A percentile compares a stretch with the other conserved stretches of the same genome.
Conservation (phyloP, 306 rosid genomes). For the Hylodesmum podocarpum region DNA sequence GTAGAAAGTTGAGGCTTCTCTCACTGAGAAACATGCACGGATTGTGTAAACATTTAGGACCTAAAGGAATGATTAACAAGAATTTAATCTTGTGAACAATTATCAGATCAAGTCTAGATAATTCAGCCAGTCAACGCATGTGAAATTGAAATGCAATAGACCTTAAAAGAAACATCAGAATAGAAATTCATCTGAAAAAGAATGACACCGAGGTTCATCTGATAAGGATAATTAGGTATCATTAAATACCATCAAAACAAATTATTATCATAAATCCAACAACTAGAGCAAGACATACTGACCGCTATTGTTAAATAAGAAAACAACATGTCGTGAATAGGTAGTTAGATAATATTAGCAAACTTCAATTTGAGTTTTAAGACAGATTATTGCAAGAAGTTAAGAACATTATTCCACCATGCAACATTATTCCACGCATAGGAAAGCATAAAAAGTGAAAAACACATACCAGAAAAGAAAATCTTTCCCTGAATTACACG, state of each 20-base stretch:
- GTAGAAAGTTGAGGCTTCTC: neutral
- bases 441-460: neutral
- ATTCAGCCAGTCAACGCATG: neutral
- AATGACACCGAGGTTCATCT: neutral
- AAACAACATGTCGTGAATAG: neutral
- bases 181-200: neutral
- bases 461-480: neutral
- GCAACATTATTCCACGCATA: neutral
- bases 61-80: neutral
- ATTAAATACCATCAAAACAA: neutral
- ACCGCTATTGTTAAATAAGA: neutral
- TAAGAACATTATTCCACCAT: neutral
- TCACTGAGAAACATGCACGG: neutral
- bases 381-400: neutral
- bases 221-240: neutral
- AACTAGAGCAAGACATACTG: slow-evolving; percentile 7
- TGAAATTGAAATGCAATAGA: neutral
- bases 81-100: slow-evolving; percentile 10
- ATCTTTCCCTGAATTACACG: neutral
- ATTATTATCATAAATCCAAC: neutral
- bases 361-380: neutral
- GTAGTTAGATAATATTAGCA: neutral
- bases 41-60: slow-evolving; percentile 1
- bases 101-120: neutral
- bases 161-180: slow-evolving; percentile 4